Evolutionary conservation across 148 eudicot genomes (phyloP), one percentile per base, ranked within the genome.

Genomic region (Spergularia marina): DNA sequence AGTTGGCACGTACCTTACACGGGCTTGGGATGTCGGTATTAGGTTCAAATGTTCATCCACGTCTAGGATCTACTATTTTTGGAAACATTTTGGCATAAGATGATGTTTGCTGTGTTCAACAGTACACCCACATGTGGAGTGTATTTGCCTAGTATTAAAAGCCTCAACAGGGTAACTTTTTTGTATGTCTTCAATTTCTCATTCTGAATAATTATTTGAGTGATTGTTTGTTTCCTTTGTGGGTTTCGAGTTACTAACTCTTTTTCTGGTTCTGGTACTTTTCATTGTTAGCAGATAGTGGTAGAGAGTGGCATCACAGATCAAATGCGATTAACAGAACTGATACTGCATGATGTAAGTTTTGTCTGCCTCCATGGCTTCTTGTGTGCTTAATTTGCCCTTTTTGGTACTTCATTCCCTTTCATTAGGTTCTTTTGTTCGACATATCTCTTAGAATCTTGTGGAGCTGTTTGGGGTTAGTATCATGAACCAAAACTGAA

Each of bases 281-380:
- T 10, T 52, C 66, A 25, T 74, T 78, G 69, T 25, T n/a, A 11
- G 84, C 94, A 95, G 99, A 87, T 84, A 73, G 87, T 91, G 79
- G 89, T 86, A 68, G 97, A 92, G 80, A 85, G 99, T 88, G 92
- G 99, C 76, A 86, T 92, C 77, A 77, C 96, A 53, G 99, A 95
- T 84, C 99, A 95, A 81, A 82, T 88, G 88, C 96, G 92, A 39
- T 79, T 92, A 68, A 85, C 92, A 20, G 99, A 95, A 72, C 92
- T 92, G 81, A 87, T 95, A 59, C 73, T 88, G 70, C 91, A 85
- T 76, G 92, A 95, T 83, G 99, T 95, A 91, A 85, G 98, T 77
- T 68, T 70, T 59, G 66, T 16, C 49, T 58, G 15, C 14, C 57
- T 5, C 15, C 73, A 17, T 12, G 20, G 7, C 47, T 34, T 23